Base-by-base conservation (phyloP, 345 rosid species). In the Syzygium grande region DNA sequence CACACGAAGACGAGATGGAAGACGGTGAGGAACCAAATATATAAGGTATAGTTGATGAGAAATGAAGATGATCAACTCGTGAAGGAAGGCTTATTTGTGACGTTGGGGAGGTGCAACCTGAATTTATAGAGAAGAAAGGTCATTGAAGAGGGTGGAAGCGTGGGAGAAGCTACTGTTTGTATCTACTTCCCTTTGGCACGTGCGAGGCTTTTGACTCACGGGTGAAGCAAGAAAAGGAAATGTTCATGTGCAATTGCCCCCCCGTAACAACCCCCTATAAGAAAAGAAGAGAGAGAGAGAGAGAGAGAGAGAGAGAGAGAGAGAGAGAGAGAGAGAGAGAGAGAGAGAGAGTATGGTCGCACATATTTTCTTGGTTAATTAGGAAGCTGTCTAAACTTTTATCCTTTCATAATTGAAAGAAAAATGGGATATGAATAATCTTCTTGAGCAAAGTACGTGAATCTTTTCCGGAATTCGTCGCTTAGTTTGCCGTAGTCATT, bases 161-260 rank as follows among this genome's bases (percentile, higher is more conserved):
- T 73, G 49, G 49, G 83, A 73, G 83, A 73, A 43, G 25, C 49
- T 38, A 22, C 49, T 73, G 49, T 73, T 38, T 73, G 83, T 38
- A 73, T 73, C 83, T 73, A 84, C 59, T 84, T 54, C 43, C 84
- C n/a, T 85, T 46, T 61, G 83, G 88, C 93, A 63, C 88, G 90
- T 85, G 91, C 53, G 87, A 84, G 49, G 86, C 38, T 90, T 92
- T 91, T 51, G 93, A 93, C 94, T 86, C 58, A 51, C 89, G 52
- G 93, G 89, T 92, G 86, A 84, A 84, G 59, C 34, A 84, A 84
- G 12, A 10, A 73, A 73, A 73, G 49, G 80, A 73, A 34, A 73
- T 38, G 80, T 38, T 73, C 49, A 73, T 73, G 80, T 73, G 80
- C 49, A 38, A 5, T 34, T 73, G 78, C 43, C 80, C 27, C 41